These are phyloP conservation scores for Apophysomyces trapeziformis DNA, from an alignment of 371 early-diverging fungal genomes.

Conservation along the genomic window DNA sequence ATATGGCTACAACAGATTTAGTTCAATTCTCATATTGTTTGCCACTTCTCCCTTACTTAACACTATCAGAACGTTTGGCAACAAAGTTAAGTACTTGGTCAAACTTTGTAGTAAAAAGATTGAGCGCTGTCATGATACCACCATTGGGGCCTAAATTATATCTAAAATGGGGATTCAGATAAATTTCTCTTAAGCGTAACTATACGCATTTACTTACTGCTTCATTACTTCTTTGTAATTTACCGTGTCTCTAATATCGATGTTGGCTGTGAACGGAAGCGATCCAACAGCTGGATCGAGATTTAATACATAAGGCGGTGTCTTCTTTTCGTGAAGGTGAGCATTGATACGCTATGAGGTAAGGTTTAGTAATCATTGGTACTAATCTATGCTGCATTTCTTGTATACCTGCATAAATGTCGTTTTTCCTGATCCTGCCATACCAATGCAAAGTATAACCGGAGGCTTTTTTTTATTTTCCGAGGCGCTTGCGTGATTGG, in stretches of 20 bases:
- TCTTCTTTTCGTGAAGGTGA: slow-evolving; percentile 76
- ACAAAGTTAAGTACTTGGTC: slow-evolving; percentile 92
- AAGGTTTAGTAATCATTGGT: slow-evolving; percentile 2
- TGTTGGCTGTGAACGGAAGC: slow-evolving; percentile 94
- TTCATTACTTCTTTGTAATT: slow-evolving; percentile 99
- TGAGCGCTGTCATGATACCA: slow-evolving; percentile 96
- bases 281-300: slow-evolving; percentile 98
- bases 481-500: neutral
- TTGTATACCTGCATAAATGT: slow-evolving; percentile 92
- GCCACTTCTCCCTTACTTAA: slow-evolving; percentile 58
- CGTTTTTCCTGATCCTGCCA: slow-evolving; percentile 99
- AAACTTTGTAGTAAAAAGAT: slow-evolving; percentile 97
- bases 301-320: slow-evolving; percentile 92
- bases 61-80: slow-evolving; percentile 73
- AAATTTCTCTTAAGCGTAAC: neutral
- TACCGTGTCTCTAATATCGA: slow-evolving; percentile 98
- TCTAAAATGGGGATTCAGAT: slow-evolving; percentile 37
- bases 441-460: slow-evolving; percentile 91
- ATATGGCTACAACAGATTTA: slow-evolving; percentile 61
- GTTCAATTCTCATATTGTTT: slow-evolving; percentile 1
- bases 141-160: slow-evolving; percentile 99
- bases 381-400: neutral
- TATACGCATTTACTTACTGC: slow-evolving; percentile 65
- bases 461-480: slow-evolving; percentile 65
- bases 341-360: slow-evolving; percentile 82